phyloP scores from a whole-genome alignment of 2,329 filamentous ascomycete genomes.

The Cytospora leucostoma region DNA sequence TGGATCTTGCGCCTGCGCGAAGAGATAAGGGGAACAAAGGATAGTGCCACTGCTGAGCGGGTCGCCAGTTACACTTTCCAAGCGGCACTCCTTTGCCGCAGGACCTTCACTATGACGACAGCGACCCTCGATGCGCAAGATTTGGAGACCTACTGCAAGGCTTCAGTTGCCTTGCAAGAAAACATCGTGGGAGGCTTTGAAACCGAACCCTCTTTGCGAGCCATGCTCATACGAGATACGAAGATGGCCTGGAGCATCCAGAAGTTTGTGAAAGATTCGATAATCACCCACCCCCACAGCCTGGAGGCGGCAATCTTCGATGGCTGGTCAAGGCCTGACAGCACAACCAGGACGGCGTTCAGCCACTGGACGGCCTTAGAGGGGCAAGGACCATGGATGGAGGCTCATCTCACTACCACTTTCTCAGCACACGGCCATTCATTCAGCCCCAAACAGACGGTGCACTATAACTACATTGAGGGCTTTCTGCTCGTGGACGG shows the following conservation, averaged over 20 bases:
- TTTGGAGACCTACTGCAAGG: conserved; percentile 39
- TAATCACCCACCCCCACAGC: conserved; percentile 32
- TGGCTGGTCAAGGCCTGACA: conserved; percentile 45
- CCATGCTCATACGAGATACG: conserved; percentile 48
- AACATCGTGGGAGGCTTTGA: conserved; percentile 42
- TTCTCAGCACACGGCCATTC: background rate
- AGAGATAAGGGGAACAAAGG: conserved; percentile 44
- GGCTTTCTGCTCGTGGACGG: conserved; percentile 42
- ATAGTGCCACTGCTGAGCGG: conserved; percentile 42
- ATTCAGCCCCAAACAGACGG: conserved; percentile 25
- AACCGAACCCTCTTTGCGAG: conserved; percentile 39
- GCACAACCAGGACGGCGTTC: background rate
- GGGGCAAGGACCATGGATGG: conserved; percentile 41
- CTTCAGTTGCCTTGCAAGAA: conserved; percentile 50
- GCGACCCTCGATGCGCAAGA: conserved; percentile 23
- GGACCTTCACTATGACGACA: conserved; percentile 41
- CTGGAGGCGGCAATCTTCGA: conserved; percentile 41
- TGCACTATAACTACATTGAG: conserved; percentile 40
- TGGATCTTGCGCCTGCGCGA: conserved; percentile 54
- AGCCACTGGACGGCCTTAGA: background rate
- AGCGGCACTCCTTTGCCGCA: conserved; percentile 41
- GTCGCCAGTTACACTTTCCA: conserved; percentile 51
- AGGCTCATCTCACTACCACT: conserved; percentile 30
- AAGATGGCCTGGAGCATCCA: conserved; percentile 45
- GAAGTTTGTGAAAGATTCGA: conserved; percentile 37